Evolutionary conservation across 257 asterid species (phyloP).

Genomic region (Jacaranda copaia): DNA sequence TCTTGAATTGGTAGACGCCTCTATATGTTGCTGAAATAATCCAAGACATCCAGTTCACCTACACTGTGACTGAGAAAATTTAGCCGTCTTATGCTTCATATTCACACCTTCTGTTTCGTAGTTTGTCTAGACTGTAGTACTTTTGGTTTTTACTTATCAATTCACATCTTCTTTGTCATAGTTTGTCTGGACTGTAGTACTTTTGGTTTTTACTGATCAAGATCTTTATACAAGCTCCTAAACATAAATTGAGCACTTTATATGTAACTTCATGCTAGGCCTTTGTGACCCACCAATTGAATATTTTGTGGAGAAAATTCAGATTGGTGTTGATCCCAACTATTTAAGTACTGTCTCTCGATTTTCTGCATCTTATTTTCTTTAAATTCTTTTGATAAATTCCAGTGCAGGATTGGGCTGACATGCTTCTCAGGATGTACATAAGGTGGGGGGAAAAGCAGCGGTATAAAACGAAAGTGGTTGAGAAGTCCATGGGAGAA

Average conservation of each 20-base stretch:
- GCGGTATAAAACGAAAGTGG: constrained; percentile 79
- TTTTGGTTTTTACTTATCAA: background rate
- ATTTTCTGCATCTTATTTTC: constrained; percentile 21
- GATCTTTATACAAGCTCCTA: background rate
- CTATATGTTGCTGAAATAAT: background rate
- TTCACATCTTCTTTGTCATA: background rate
- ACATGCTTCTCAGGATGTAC: constrained; percentile 99
- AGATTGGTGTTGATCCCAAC: constrained; percentile 2
- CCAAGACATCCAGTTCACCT: background rate
- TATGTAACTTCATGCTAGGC: constrained; percentile 11
- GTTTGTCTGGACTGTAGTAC: background rate
- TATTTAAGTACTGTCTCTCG: background rate
- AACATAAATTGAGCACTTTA: background rate
- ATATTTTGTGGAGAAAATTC: background rate
- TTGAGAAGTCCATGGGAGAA: constrained; percentile 92
- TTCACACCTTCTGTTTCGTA: background rate
- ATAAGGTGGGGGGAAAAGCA: constrained; percentile 97
- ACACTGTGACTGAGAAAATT: too few relatives aligned
- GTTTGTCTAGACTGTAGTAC: background rate
- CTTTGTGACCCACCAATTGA: background rate
- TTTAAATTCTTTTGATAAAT: constrained; percentile 67
- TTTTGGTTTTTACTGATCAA: background rate
- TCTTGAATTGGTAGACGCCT: background rate
- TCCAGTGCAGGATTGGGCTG: constrained; percentile 99
- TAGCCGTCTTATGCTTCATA: background rate